Conservation (phyloP, 805 yeast genomes). For the Groenewaldozyma salmanticensis region DNA sequence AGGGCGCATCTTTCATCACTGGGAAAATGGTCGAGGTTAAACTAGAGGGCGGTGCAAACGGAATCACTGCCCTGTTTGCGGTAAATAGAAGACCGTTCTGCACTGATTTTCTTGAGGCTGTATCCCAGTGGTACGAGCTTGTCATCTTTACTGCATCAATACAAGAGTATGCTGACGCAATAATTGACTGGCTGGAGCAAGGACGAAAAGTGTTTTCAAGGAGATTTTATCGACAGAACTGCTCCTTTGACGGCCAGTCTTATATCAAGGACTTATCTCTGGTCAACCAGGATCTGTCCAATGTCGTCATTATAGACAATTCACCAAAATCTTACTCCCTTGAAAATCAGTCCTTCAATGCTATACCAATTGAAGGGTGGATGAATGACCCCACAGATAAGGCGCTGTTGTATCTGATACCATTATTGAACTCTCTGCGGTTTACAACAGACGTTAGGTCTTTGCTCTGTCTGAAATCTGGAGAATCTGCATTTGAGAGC, state of each 20-base stretch:
- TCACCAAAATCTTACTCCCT: slow-evolving; percentile 82
- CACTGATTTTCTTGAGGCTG: slow-evolving; percentile 70
- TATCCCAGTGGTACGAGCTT: slow-evolving; percentile 77
- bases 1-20: slow-evolving; percentile 37
- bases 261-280: slow-evolving; percentile 66
- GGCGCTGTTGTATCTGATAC: slow-evolving; percentile 71
- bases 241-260: slow-evolving; percentile 68
- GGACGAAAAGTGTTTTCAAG: slow-evolving; percentile 44
- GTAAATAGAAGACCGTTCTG: slow-evolving; percentile 91
- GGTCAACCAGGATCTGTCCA: slow-evolving; percentile 48
- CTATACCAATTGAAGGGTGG: slow-evolving; percentile 95
- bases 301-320: slow-evolving; percentile 76
- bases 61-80: slow-evolving; percentile 71
- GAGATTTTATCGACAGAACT: slow-evolving; percentile 70
- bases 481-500: slow-evolving; percentile 46
- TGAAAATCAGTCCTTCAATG: slow-evolving; percentile 62
- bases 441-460: slow-evolving; percentile 77
- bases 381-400: slow-evolving; percentile 89
- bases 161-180: slow-evolving; percentile 93
- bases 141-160: slow-evolving; percentile 93
- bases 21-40: slow-evolving; percentile 77
- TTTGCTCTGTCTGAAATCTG: slow-evolving; percentile 62
- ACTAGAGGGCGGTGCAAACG: slow-evolving; percentile 35
- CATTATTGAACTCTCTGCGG: slow-evolving; percentile 66
- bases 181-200: slow-evolving; percentile 80